phyloP scores from a whole-genome alignment of 2,329 filamentous ascomycete genomes.

The Orbilia oligospora region DNA sequence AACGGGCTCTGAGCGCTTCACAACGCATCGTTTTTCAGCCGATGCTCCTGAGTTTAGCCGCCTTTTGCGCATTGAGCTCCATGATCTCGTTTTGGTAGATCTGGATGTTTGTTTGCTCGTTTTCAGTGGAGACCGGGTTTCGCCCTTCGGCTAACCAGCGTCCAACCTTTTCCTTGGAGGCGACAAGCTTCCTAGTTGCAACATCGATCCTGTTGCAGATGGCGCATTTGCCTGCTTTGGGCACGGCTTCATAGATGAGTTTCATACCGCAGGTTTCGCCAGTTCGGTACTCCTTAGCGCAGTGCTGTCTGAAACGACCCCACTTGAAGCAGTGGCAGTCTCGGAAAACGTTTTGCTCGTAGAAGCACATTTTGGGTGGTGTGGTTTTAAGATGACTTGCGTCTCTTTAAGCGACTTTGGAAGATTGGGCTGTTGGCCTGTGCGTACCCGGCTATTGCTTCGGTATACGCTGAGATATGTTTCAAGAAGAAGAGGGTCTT shows the following conservation, averaged over 20 bases:
- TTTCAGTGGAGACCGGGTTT: slow-evolving; percentile 65
- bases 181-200: slow-evolving; percentile 63
- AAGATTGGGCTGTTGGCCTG: slow-evolving; percentile 59
- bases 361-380: slow-evolving; percentile 85
- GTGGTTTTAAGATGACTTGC: slow-evolving; percentile 38
- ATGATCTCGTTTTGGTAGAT: slow-evolving; percentile 64
- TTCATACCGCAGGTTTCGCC: slow-evolving; percentile 97
- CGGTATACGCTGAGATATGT: slow-evolving; percentile 60
- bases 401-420: slow-evolving; percentile 55
- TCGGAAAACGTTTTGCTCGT: slow-evolving; percentile 85
- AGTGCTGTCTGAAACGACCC: slow-evolving; percentile 92
- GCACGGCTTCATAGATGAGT: slow-evolving; percentile 82
- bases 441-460: slow-evolving; percentile 55
- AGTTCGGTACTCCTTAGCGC: slow-evolving; percentile 93
- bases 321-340: slow-evolving; percentile 92
- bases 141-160: slow-evolving; percentile 64
- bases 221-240: slow-evolving; percentile 78
- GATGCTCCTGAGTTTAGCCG: slow-evolving; percentile 64
- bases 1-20: slow-evolving; percentile 60
- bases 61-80: slow-evolving; percentile 64
- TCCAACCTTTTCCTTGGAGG: slow-evolving; percentile 64
- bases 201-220: slow-evolving; percentile 86
- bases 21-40: slow-evolving; percentile 62
- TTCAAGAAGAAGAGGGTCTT: slow-evolving; percentile 59
- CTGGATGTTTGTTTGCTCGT: slow-evolving; percentile 64